Conservation (phyloP, 176 grass and related monocot species). For the Pontederia crassipes region DNA sequence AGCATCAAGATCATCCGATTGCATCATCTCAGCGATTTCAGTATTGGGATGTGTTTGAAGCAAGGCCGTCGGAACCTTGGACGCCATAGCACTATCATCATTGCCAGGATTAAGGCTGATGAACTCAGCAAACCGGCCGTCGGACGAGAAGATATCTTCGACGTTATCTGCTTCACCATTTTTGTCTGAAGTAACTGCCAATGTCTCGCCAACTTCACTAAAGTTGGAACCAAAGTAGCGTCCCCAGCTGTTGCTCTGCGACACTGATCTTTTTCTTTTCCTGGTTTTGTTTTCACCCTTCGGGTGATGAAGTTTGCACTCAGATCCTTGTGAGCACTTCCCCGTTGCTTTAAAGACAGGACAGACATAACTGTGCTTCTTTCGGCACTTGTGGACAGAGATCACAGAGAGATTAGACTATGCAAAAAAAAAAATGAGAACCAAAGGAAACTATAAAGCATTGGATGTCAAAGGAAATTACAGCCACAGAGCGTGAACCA, state of each 20-base stretch:
- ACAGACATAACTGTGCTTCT: slow-evolving; percentile 91
- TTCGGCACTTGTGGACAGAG: slow-evolving; percentile 58
- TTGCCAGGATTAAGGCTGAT: slow-evolving; percentile 29
- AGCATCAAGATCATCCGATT: slow-evolving; percentile 52
- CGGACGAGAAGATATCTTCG: slow-evolving; percentile 16
- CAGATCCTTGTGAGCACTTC: slow-evolving; percentile 56
- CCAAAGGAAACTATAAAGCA: too few relatives aligned
- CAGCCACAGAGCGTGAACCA: too few relatives aligned
- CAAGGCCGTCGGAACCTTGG: slow-evolving; percentile 8
- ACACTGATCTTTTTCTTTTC: slow-evolving; percentile 27
- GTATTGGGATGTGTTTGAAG: slow-evolving; percentile 28
- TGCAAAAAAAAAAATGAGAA: too few relatives aligned
- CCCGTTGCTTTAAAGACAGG: slow-evolving; percentile 65
- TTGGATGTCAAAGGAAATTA: too few relatives aligned
- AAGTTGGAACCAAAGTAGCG: slow-evolving; percentile 68
- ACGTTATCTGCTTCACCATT: slow-evolving; percentile 18
- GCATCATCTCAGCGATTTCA: slow-evolving; percentile 4
- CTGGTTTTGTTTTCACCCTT: slow-evolving; percentile 56
- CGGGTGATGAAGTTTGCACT: slow-evolving; percentile 95
- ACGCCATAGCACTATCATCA: slow-evolving; percentile 2
- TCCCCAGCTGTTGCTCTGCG: slow-evolving; percentile 49
- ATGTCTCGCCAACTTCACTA: slow-evolving; percentile 13
- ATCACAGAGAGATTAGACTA: too few relatives aligned
- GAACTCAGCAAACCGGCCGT: slow-evolving; percentile 34
- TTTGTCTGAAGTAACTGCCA: slow-evolving; percentile 24